phyloP scores from a whole-genome alignment of 306 rosid genomes.

The Castanea mollissima region DNA sequence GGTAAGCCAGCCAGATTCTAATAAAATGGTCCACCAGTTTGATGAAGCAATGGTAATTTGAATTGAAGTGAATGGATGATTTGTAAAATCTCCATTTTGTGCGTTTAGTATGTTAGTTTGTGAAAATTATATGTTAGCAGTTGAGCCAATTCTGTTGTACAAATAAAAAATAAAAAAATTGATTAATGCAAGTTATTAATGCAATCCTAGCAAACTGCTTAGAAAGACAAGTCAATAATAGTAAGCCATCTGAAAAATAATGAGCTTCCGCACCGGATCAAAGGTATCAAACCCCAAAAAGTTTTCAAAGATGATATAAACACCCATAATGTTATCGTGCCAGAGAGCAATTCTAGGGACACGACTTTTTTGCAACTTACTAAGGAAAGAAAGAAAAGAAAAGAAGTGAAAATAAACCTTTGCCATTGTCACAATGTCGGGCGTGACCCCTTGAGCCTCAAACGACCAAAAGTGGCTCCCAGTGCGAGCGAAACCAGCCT shows the following conservation, averaged over 20 bases:
- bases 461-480: conserved; percentile 97
- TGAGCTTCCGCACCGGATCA: neutral
- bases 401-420: conserved; percentile 51
- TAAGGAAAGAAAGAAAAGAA: neutral
- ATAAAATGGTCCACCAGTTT: neutral
- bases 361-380: neutral
- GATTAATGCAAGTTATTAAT: neutral
- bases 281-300: too few relatives aligned
- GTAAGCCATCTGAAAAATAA: neutral
- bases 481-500: conserved; percentile 80
- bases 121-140: too few relatives aligned
- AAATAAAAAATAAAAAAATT: neutral
- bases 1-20: neutral
- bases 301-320: too few relatives aligned
- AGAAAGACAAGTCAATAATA: neutral
- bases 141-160: neutral
- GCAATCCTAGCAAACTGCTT: neutral
- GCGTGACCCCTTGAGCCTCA: conserved; percentile 86
- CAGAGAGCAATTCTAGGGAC: neutral
- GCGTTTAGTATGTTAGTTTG: neutral
- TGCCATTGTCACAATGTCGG: conserved; percentile 95
- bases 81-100: neutral
- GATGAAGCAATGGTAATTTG: neutral
- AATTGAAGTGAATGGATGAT: neutral
- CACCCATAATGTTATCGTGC: neutral